Evolutionary conservation across 2,329 filamentous ascomycete genomes (phyloP), one percentile per base, ranked within the genome.

Genomic region (Ramichloridium luteum): DNA sequence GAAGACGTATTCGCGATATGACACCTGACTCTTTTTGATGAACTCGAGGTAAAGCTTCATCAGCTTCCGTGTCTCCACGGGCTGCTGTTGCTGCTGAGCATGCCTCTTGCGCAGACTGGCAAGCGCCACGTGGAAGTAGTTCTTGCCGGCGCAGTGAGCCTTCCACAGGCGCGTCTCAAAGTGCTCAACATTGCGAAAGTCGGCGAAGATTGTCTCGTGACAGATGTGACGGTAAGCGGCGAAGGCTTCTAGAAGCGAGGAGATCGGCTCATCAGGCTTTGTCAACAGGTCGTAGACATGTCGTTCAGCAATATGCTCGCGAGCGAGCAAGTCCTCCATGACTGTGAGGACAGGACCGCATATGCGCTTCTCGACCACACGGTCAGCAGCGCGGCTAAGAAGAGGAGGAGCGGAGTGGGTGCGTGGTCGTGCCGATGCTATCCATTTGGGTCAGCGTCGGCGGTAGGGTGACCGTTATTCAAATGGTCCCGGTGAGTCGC

Each of bases 1-100:
- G 55, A 88, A 76, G 33, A 94, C 79, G 49, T 83, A 90, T 43
- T 75, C 77, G 49, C 80, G 75, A 64, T 96, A 96, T 56, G 93
- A 94, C 48, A 75, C 74, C 57, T 90, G 82, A 43, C 84, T 80
- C 28, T 77, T 78, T 58, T 88, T 92, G 46, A 96, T 74, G 55
- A 93, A 96, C 44, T 74, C 72, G 35, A 78, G 65, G 56, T 92
- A 96, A 41, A 77, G 69, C 58, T 81, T 86, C 54, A 82, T 78
- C 30, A 88, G 64, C 57, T 85, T 90, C 41, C 86, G 74, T 48
- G 74, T 74, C 57, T 74, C 69, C 27, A 76, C 71, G 34, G 66
- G 62, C 46, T 64, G 66, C 47, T 67, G 67, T 45, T 65, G 67
- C 25, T 56, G 55, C 8, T 23, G 8, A n/a, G 20, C n/a, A 23